phyloP scores from a whole-genome alignment of 805 yeast genomes.

The Candida khao-thaluensis region DNA sequence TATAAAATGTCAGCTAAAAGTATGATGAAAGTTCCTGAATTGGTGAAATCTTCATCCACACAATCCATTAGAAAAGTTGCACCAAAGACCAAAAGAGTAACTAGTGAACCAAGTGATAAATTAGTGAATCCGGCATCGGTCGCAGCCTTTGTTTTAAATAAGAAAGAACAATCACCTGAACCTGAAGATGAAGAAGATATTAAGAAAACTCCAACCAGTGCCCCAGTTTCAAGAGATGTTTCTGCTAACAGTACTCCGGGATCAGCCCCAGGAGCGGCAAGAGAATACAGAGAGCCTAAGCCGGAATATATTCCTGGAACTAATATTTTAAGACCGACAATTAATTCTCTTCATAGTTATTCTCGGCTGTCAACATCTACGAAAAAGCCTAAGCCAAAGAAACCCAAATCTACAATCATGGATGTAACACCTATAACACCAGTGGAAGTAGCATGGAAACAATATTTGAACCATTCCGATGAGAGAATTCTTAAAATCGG shows the following conservation, averaged over 20 bases:
- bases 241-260: constrained; percentile 9
- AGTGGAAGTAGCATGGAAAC: constrained; percentile 59
- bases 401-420: constrained; percentile 28
- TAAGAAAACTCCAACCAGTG: constrained; percentile 18
- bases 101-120: constrained; percentile 14
- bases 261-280: constrained; percentile 13
- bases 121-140: constrained; percentile 36
- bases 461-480: constrained; percentile 50
- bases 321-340: constrained; percentile 52
- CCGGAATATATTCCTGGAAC: constrained; percentile 61
- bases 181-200: constrained; percentile 5
- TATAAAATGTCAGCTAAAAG: constrained; percentile 74
- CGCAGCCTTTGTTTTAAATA: constrained; percentile 41
- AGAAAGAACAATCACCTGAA: constrained; percentile 16
- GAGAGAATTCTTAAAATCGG: constrained; percentile 64
- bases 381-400: constrained; percentile 13
- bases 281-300: constrained; percentile 17
- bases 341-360: constrained; percentile 35
- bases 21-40: constrained; percentile 68
- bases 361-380: constrained; percentile 19
- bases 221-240: constrained; percentile 10
- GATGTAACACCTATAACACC: constrained; percentile 49
- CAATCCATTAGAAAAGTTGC: constrained; percentile 13
- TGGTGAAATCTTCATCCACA: constrained; percentile 15
- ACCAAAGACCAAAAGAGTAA: constrained; percentile 11